Conservation (phyloP, 2,329 filamentous ascomycete species). For the Biscogniauxia sp. region DNA sequence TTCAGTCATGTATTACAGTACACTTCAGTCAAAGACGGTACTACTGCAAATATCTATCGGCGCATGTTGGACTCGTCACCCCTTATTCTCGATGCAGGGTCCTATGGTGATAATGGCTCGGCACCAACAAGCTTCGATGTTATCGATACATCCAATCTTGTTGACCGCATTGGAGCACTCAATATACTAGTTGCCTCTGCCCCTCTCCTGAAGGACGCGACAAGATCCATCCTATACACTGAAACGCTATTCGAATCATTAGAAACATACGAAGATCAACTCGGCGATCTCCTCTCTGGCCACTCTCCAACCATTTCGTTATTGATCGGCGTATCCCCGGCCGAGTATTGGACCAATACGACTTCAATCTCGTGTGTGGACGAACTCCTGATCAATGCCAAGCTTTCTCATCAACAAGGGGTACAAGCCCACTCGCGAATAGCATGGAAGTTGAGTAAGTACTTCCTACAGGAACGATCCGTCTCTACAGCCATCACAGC, state of each 20-base stretch:
- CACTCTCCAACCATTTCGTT: conserved; percentile 46
- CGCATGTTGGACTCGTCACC: conserved; percentile 38
- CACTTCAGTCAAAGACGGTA: conserved; percentile 27
- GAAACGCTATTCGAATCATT: conserved; percentile 41
- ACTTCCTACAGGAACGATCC: conserved; percentile 12
- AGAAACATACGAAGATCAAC: conserved; percentile 27
- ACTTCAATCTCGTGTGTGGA: conserved; percentile 40
- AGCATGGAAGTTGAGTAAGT: conserved; percentile 29
- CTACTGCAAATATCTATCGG: conserved; percentile 41
- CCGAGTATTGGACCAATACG: conserved; percentile 51
- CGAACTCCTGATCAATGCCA: conserved; percentile 34
- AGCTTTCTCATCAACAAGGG: conserved; percentile 5
- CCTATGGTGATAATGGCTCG: conserved; percentile 36
- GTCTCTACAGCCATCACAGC: conserved; percentile 29
- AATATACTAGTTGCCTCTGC: conserved; percentile 45
- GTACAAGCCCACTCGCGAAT: conserved; percentile 25
- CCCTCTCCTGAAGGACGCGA: conserved; percentile 44
- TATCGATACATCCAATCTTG: conserved; percentile 53
- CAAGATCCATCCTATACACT: conserved; percentile 48
- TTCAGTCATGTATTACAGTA: conserved; percentile 53
- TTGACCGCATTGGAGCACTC: conserved; percentile 42
- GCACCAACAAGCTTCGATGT: conserved; percentile 49
- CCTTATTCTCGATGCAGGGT: conserved; percentile 40
- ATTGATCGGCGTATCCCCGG: conserved; percentile 48
- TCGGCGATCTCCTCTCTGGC: conserved; percentile 45